Base-by-base conservation (phyloP, 352 stramenopile species). In the Globisporangium heterothallicum region DNA sequence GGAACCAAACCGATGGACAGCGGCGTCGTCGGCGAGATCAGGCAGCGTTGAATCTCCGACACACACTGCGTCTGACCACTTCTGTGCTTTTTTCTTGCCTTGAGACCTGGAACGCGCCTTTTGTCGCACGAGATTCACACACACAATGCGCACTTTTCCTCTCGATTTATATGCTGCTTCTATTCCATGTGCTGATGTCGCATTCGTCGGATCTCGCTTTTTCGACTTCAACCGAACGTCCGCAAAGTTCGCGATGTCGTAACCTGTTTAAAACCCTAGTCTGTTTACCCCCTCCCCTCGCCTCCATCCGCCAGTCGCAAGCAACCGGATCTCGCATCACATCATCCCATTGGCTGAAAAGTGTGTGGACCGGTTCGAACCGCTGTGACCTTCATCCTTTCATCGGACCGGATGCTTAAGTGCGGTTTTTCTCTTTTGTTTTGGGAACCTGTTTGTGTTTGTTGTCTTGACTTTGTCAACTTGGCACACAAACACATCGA, bases 321-420 rank as follows among this genome's bases (percentile, higher is more conserved):
- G 12, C 8, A 16, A 38, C 32, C n/a, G 32, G 32, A 38, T 38
- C 32, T 38, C 32, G 1, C n/a, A 1, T n/a, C 32, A n/a, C 10
- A 16, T 16, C 6, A 46, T 46, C 41, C 41, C 13, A 29, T 46
- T 27, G 24, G 41, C 8, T 27, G 19, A 46, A 46, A 46, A 24
- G 18, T 3, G 41, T 9, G 16, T 13, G 41, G 22, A 46, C 41
- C 41, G 41, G 41, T 46, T 46, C 10, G 12, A 1, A 2, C 18
- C 6, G 2, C 8, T 29, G 18, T 13, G 6, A 27, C 19, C 41
- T 9, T 4, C 24, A 26, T 25, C 19, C 2, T 1, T 4, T 8
- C 24, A 46, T 25, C 19, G 41, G 24, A 46, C 41, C 24, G 41
- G 41, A 25, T 16, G 19, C 19, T 46, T 46, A 46, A 46, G 41